Evolutionary conservation across 148 eudicot species (phyloP), one percentile per base, ranked within the genome.

Genomic region (Selenicereus undatus): DNA sequence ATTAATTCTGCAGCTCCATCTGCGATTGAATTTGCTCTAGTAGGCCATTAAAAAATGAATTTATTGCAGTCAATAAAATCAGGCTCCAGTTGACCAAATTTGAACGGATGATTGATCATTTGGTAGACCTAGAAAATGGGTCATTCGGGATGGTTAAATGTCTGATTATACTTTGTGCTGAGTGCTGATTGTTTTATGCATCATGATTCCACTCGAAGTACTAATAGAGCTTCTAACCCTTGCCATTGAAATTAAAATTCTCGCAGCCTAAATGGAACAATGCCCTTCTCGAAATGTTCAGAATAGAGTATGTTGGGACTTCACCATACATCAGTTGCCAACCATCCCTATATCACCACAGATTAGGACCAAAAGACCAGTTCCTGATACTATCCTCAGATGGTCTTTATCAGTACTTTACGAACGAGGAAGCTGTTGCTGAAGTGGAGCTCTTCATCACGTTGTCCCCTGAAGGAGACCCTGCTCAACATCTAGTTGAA

Each of bases 401-500:
- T 80, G 98, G 98, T 0, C 94, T 95, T 56, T 95, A 95, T 75
- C 98, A 95, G 68, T 95, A 93, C 86, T 93, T 95, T 84, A 90
- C 95, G n/a, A 95, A 95, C 43, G 90, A 93, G 78, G 98, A 95
- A 83, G 98, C 93, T 9, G 87, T 93, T 58, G 83, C 91, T 8
- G 94, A 95, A 85, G 93, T 95, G 27, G 97, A 95, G 83, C 86
- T 39, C 75, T 95, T 95, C 89, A 88, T 95, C 80, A 82, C 91
- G 22, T 77, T 77, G 35, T 90, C 86, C 13, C 98, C 98, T 0
- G 98, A 95, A 56, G 98, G 98, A 24, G 98, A 95, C 81, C 98
- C 98, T 3, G 98, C 98, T 16, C 98, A 95, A 76, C 98, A 95
- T 87, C 89, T 95, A n/a, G 93, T 95, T 12, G 97, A 95, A 85